Evolutionary conservation across 2,329 filamentous ascomycete genomes (phyloP), one percentile per base, ranked within the genome.

Genomic region (Xylaria sp.): DNA sequence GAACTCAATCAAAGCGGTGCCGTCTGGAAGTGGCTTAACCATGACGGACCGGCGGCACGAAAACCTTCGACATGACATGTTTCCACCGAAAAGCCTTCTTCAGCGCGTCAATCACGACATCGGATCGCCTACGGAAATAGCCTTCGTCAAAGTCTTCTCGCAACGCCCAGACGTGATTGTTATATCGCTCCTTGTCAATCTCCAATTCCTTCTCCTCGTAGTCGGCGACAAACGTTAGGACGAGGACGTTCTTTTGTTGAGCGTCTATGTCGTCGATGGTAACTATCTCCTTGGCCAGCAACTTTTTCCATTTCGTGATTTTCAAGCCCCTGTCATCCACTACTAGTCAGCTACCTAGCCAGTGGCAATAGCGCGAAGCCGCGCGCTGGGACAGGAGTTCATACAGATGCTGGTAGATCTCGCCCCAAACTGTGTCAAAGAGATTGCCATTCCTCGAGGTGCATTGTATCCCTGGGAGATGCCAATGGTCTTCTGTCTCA

Each of bases 401-500:
- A 2, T 61, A 70, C 69, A 63, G 1, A 4, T 51, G 20, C 12
- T 8, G 1, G 7, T 18, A 28, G 6, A 48, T 41, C 12, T 44
- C 23, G 12, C 2, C 0, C 28, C 20, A 32, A 5, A 65, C 54
- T 28, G 46, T 55, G 0, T 59, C 28, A 1, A 69, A 13, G 23
- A 68, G 15, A 2, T n/a, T 41, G 13, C 8, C 12, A 48, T 64
- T 52, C 28, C 39, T 28, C 8, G 7, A 3, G 5, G 1, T 3
- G 23, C 48, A 63, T 9, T 32, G 3, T 15, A 10, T 7, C 4
- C 69, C 69, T 15, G 69, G 69, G 10, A 69, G 59, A 4, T 51
- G 28, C 66, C 63, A 70, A 7, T 1, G 1, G 0, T 3, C 25
- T 3, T 2, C 9, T 10, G 12, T 4, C 39, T 68, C 65, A 1